Conservation (phyloP, 352 stramenopile genomes). For the Globisporangium ultimum region DNA sequence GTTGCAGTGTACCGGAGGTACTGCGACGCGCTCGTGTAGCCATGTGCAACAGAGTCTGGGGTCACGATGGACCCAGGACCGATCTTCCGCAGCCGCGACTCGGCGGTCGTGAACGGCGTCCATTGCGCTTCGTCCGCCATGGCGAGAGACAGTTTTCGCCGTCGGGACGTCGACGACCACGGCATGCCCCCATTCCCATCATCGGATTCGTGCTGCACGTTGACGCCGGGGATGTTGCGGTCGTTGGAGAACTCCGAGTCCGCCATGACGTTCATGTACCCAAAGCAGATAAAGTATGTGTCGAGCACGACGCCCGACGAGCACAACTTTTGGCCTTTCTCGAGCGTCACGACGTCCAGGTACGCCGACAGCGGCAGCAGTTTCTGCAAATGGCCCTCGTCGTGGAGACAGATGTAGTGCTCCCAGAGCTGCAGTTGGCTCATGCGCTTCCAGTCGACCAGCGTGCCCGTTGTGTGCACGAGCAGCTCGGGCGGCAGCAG, state of each 20-base stretch:
- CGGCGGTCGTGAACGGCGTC: slow-evolving; percentile 61
- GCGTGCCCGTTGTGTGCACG: slow-evolving; percentile 22
- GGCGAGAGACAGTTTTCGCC: slow-evolving; percentile 35
- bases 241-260: slow-evolving; percentile 62
- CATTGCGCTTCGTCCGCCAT: slow-evolving; percentile 51
- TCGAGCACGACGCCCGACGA: slow-evolving; percentile 36
- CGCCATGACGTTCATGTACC: slow-evolving; percentile 68
- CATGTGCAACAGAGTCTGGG: slow-evolving; percentile 29
- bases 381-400: slow-evolving; percentile 30
- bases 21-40: slow-evolving; percentile 11
- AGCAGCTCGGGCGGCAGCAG: slow-evolving; percentile 46
- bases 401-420: slow-evolving; percentile 50
- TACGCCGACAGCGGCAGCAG: slow-evolving; percentile 57
- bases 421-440: slow-evolving; percentile 69
- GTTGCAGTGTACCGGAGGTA: slow-evolving; percentile 67
- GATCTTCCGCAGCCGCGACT: slow-evolving; percentile 69
- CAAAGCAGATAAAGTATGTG: slow-evolving; percentile 78
- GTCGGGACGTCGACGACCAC: slow-evolving; percentile 1
- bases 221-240: slow-evolving; percentile 56
- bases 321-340: slow-evolving; percentile 34
- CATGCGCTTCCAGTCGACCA: slow-evolving; percentile 59
- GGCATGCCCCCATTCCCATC: neutral
- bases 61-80: slow-evolving; percentile 70
- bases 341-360: slow-evolving; percentile 52
- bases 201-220: slow-evolving; percentile 4